A percentile compares a stretch with the other conserved stretches of the same genome.
Evolutionary conservation across 257 asterid genomes (phyloP).

Genomic region (Solanum chmielewskii): DNA sequence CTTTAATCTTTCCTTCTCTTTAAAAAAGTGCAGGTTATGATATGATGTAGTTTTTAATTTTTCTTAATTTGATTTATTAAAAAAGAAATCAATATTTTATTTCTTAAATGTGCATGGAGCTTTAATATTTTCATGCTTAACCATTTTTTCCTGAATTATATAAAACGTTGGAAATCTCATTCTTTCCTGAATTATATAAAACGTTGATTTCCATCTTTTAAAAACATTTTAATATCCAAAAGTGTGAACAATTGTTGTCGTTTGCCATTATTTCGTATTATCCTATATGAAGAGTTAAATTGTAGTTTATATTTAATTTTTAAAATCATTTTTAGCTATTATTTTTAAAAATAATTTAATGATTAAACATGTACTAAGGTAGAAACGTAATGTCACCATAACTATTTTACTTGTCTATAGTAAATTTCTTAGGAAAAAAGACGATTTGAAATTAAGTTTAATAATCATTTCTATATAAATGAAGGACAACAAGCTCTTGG

Average conservation of each 20-base stretch:
- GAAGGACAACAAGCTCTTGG: neutral
- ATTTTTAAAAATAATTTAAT: neutral
- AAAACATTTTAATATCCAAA: neutral
- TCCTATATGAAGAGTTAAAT: neutral
- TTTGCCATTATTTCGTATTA: neutral
- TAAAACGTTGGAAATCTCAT: neutral
- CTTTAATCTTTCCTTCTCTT: neutral
- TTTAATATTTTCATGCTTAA: neutral
- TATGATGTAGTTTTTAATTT: neutral
- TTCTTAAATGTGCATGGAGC: neutral
- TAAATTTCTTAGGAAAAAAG: neutral
- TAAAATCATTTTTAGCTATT: neutral
- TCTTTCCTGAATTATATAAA: neutral
- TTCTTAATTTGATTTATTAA: neutral
- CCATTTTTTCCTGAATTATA: neutral
- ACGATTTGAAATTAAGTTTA: neutral
- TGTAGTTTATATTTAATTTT: neutral
- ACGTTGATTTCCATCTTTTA: neutral
- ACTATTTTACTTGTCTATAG: neutral
- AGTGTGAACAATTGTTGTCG: neutral
- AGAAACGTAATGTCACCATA: neutral
- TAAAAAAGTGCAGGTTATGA: neutral
- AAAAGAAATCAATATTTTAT: neutral
- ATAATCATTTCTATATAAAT: neutral
- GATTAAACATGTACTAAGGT: neutral